Conservation (phyloP, 768 basidiomycete species). For the Auriscalpium vulgare region DNA sequence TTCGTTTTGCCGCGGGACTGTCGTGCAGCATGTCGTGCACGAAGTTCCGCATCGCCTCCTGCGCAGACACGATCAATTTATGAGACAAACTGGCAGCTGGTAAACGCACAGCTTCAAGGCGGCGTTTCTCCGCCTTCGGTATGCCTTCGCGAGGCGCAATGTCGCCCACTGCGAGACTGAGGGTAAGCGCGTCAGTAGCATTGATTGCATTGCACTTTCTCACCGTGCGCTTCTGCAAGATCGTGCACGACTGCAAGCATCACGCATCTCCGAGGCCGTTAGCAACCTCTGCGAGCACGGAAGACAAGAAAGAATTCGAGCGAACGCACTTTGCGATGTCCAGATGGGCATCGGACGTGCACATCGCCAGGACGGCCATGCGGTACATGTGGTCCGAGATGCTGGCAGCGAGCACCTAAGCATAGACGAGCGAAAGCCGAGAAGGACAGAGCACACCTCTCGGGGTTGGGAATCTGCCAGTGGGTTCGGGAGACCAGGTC, state of each 20-base stretch:
- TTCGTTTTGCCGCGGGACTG: constrained; percentile 57
- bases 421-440: neutral
- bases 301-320: neutral
- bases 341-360: constrained; percentile 63
- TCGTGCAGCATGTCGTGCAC: constrained; percentile 82
- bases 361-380: constrained; percentile 93
- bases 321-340: constrained; percentile 61
- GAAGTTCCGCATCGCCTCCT: constrained; percentile 91
- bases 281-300: neutral
- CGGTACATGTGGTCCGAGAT: constrained; percentile 97
- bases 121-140: constrained; percentile 68
- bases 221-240: constrained; percentile 90
- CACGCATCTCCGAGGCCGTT: constrained; percentile 48
- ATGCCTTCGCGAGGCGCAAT: constrained; percentile 89
- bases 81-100: neutral
- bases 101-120: constrained; percentile 56
- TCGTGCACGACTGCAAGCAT: constrained; percentile 93
- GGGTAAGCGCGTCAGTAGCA: neutral
- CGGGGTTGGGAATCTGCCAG: constrained; percentile 65
- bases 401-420: neutral
- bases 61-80: neutral
- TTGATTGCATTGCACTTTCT: neutral
- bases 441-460: constrained; percentile 49
- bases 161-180: constrained; percentile 65
- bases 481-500: neutral